Conservation (phyloP, 2,329 filamentous ascomycete species). For the Ambrosiella beaveri region DNA sequence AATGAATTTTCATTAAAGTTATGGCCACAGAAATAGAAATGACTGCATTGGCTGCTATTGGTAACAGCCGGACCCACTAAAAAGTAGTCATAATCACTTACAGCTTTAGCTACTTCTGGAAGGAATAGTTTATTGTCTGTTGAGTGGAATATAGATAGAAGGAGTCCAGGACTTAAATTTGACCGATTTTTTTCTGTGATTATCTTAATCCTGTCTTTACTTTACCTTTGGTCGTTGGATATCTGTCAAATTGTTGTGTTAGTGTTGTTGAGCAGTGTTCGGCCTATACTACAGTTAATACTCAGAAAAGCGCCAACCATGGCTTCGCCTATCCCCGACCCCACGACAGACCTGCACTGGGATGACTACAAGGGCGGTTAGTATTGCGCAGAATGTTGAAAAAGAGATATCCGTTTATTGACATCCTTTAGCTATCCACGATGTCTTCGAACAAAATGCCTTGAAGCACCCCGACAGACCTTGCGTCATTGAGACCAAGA, state of each 20-base stretch:
- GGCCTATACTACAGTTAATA: background rate
- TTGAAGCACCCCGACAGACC: conserved; percentile 43
- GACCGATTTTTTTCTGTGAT: background rate
- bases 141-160: background rate
- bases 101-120: conserved; percentile 8
- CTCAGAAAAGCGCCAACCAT: background rate
- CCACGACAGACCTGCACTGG: conserved; percentile 51
- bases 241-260: background rate
- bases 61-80: background rate
- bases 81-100: conserved; percentile 4
- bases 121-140: background rate
- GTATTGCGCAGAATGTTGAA: background rate
- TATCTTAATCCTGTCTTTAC: background rate
- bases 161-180: background rate
- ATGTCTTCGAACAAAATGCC: conserved; percentile 52
- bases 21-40: background rate
- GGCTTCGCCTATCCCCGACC: conserved; percentile 35
- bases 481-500: conserved; percentile 34
- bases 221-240: background rate
- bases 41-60: background rate
- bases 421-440: conserved; percentile 39
- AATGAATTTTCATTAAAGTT: background rate
- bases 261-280: background rate
- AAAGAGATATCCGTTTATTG: background rate
- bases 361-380: conserved; percentile 37